Percentiles rank a stretch among this genome's conserved stretches.
Evolutionary conservation across 2,329 filamentous ascomycete genomes (phyloP).

Genomic region (Penicillium vulpinum): DNA sequence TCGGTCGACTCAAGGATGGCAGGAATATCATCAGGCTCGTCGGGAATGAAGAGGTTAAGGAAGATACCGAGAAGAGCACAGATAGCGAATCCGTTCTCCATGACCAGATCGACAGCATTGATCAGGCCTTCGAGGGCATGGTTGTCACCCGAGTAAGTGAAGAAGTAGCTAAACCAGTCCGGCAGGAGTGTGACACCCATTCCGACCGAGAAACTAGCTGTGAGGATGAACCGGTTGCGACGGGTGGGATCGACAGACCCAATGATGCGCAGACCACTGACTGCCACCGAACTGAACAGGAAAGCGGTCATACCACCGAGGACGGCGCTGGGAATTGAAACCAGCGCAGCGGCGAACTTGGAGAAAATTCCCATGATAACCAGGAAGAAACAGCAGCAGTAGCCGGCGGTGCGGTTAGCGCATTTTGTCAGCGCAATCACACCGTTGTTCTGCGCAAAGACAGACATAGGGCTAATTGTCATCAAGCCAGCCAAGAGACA

Average conservation of each 20-base stretch:
- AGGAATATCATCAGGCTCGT: constrained; percentile 70
- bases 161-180: constrained; percentile 50
- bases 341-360: constrained; percentile 68
- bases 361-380: constrained; percentile 69
- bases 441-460: constrained; percentile 69
- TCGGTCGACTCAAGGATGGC: constrained; percentile 27
- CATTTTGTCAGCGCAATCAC: constrained; percentile 68
- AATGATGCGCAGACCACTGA: constrained; percentile 67
- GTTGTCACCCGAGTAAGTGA: constrained; percentile 55
- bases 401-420: constrained; percentile 67
- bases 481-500: constrained; percentile 63
- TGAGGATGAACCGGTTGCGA: constrained; percentile 66
- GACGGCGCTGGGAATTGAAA: constrained; percentile 59
- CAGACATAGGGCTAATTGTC: constrained; percentile 68
- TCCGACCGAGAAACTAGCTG: constrained; percentile 60
- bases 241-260: constrained; percentile 63
- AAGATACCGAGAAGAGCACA: constrained; percentile 71
- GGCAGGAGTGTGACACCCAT: constrained; percentile 55
- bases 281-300: constrained; percentile 65
- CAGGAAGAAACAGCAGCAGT: constrained; percentile 65
- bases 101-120: constrained; percentile 61
- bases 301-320: constrained; percentile 60
- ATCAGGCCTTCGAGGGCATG: constrained; percentile 64
- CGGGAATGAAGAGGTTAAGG: constrained; percentile 70
- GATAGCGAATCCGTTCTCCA: constrained; percentile 64